Percentiles rank a stretch among this genome's conserved stretches.
Conservation (phyloP, 2,329 filamentous ascomycete genomes). For the Lachnellula willkommii region DNA sequence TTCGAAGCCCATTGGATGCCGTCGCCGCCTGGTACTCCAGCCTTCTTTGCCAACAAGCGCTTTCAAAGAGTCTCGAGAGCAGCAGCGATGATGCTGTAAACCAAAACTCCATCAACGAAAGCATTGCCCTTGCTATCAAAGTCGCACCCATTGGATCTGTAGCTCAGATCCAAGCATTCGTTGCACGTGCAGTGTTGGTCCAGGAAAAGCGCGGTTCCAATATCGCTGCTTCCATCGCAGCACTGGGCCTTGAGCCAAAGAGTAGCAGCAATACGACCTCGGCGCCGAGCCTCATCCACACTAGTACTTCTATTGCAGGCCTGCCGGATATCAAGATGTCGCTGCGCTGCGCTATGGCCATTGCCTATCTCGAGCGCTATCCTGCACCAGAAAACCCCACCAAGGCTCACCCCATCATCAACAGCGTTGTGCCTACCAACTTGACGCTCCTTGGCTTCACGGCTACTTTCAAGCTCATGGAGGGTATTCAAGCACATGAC, state of each 20-base stretch:
- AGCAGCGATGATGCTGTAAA: conserved; percentile 42
- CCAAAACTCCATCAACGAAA: conserved; percentile 38
- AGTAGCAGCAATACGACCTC: conserved; percentile 9
- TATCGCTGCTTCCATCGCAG: conserved; percentile 52
- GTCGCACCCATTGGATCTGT: conserved; percentile 74
- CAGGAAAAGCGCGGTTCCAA: conserved; percentile 49
- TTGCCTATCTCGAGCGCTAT: conserved; percentile 51
- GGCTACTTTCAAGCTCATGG: conserved; percentile 54
- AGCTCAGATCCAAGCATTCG: conserved; percentile 56
- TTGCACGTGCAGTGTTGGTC: conserved; percentile 53
- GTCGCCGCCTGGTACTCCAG: conserved; percentile 89
- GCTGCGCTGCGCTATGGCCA: conserved; percentile 54
- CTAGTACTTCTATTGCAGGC: conserved; percentile 38
- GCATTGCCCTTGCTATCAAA: conserved; percentile 64
- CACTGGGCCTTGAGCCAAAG: conserved; percentile 40
- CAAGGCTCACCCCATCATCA: conserved; percentile 44
- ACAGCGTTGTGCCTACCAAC: conserved; percentile 42
- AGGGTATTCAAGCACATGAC: conserved; percentile 44
- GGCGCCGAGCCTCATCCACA: conserved; percentile 41
- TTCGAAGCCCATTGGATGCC: conserved; percentile 82
- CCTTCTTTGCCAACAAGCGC: conserved; percentile 61
- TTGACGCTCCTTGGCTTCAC: conserved; percentile 52
- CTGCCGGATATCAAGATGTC: conserved; percentile 52
- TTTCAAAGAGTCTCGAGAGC: conserved; percentile 57
- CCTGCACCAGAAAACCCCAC: conserved; percentile 38